Evolutionary conservation across 352 stramenopile species (phyloP).

Genomic region (Globisporangium paddicum): DNA sequence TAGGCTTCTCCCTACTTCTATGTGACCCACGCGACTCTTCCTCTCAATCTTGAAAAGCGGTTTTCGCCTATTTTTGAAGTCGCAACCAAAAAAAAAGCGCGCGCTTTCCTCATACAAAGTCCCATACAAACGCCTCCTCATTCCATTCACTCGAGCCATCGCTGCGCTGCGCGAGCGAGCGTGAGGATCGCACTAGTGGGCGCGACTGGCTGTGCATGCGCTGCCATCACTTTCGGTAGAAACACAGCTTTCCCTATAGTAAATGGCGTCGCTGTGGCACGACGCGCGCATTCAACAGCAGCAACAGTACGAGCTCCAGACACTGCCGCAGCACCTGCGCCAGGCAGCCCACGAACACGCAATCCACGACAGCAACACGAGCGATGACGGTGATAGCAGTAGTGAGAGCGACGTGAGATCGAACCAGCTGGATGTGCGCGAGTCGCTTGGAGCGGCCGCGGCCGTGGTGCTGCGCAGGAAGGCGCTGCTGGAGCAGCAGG

Average conservation of each 20-base stretch:
- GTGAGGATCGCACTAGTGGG: conserved; percentile 3
- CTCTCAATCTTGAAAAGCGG: conserved; percentile 3
- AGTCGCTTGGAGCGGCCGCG: neutral
- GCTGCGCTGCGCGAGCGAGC: too few relatives aligned
- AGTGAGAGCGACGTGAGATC: neutral
- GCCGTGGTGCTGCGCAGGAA: neutral
- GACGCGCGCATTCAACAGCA: neutral
- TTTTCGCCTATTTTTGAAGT: conserved; percentile 12
- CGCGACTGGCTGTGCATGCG: neutral
- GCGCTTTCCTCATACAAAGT: conserved; percentile 10
- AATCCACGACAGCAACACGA: neutral
- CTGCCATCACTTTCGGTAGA: too few relatives aligned
- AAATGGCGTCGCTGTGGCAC: conserved; percentile 2
- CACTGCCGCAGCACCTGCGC: conserved; percentile 7
- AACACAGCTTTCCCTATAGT: too few relatives aligned
- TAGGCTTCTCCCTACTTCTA: neutral
- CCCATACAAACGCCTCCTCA: conserved; percentile 5
- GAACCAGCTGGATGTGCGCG: conserved; percentile 1
- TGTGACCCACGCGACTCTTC: neutral
- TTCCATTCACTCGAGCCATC: neutral
- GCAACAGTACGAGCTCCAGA: conserved; percentile 7
- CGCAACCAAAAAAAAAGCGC: conserved; percentile 7
- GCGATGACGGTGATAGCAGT: neutral
- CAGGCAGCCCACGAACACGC: conserved; percentile 2
- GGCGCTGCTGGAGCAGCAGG: neutral